Evolutionary conservation across 805 yeast species (phyloP).

Genomic region (Myxozyma monticola): DNA sequence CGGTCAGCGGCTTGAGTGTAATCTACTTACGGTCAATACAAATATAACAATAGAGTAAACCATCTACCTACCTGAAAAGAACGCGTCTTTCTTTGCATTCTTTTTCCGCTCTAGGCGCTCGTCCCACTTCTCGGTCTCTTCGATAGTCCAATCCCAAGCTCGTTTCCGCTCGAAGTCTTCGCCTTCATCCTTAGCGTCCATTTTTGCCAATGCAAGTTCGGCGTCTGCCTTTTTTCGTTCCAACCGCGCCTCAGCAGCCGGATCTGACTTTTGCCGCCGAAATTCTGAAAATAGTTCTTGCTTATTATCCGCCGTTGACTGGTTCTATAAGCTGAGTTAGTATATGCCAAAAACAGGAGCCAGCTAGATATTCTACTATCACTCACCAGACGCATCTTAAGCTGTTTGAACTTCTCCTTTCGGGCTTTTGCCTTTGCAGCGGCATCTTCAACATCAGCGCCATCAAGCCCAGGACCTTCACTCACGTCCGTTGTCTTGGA

Average conservation of each 20-base stretch:
- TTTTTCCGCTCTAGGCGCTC: slow-evolving; percentile 40
- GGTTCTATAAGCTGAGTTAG: slow-evolving; percentile 11
- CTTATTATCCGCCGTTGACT: slow-evolving; percentile 26
- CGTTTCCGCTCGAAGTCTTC: slow-evolving; percentile 46
- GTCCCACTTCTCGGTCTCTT: slow-evolving; percentile 67
- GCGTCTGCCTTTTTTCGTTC: slow-evolving; percentile 42
- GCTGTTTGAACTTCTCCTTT: slow-evolving; percentile 16
- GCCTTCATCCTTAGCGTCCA: slow-evolving; percentile 43
- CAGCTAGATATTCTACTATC: too few species aligned
- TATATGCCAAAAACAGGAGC: neutral
- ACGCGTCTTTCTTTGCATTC: slow-evolving; percentile 39
- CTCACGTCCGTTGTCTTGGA: neutral
- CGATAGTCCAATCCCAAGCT: slow-evolving; percentile 59
- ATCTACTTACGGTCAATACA: slow-evolving; percentile 38
- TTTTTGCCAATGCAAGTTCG: slow-evolving; percentile 42
- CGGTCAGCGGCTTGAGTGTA: slow-evolving; percentile 58
- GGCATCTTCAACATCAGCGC: neutral
- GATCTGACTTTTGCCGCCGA: slow-evolving; percentile 27
- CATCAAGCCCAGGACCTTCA: neutral
- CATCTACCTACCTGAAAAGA: slow-evolving; percentile 38
- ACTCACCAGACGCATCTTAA: slow-evolving; percentile 20
- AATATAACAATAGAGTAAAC: neutral
- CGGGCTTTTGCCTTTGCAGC: slow-evolving; percentile 12
- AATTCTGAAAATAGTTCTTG: slow-evolving; percentile 29
- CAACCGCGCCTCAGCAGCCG: slow-evolving; percentile 22